A percentile compares a stretch with the other conserved stretches of the same genome.
Evolutionary conservation across 306 rosid species (phyloP).

Genomic region (Potentilla sterilis): DNA sequence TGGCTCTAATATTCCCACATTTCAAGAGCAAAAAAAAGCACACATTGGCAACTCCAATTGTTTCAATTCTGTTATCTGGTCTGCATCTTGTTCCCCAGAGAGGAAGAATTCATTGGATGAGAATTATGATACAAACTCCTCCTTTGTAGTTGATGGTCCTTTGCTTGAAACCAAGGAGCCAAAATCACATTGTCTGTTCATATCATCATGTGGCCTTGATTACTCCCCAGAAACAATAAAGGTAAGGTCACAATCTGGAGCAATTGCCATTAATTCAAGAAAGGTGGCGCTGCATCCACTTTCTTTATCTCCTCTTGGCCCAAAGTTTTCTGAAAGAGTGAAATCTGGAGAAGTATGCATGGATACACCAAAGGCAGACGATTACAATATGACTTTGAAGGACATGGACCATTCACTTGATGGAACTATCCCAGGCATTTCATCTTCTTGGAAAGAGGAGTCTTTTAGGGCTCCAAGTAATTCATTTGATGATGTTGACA

Average conservation of each 20-base stretch:
- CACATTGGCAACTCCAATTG: slow-evolving; percentile 31
- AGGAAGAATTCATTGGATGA: slow-evolving; percentile 31
- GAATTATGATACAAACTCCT: slow-evolving; percentile 27
- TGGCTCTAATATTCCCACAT: slow-evolving; percentile 23
- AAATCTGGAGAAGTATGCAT: slow-evolving; percentile 25
- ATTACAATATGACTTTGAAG: slow-evolving; percentile 35
- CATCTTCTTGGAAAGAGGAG: slow-evolving; percentile 32
- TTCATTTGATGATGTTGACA: slow-evolving; percentile 31
- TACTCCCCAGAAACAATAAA: slow-evolving; percentile 28
- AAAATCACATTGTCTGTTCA: slow-evolving; percentile 25
- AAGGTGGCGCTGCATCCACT: slow-evolving; percentile 38
- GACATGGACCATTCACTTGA: slow-evolving; percentile 45
- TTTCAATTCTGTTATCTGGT: slow-evolving; percentile 34
- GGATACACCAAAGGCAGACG: slow-evolving; percentile 33
- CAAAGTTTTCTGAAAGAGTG: slow-evolving; percentile 37
- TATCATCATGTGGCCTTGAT: slow-evolving; percentile 30
- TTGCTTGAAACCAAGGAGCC: slow-evolving; percentile 33
- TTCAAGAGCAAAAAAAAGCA: slow-evolving; percentile 52
- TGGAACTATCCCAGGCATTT: slow-evolving; percentile 31
- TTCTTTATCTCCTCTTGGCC: slow-evolving; percentile 76
- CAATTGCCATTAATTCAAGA: slow-evolving; percentile 38
- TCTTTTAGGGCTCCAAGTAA: slow-evolving; percentile 24
- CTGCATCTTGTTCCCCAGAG: slow-evolving; percentile 46
- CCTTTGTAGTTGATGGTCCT: slow-evolving; percentile 28
- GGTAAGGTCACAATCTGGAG: slow-evolving; percentile 27